Percentiles rank a stretch among this genome's conserved stretches.
Evolutionary conservation across 345 rosid species (phyloP).

Genomic region (Acer negundo): DNA sequence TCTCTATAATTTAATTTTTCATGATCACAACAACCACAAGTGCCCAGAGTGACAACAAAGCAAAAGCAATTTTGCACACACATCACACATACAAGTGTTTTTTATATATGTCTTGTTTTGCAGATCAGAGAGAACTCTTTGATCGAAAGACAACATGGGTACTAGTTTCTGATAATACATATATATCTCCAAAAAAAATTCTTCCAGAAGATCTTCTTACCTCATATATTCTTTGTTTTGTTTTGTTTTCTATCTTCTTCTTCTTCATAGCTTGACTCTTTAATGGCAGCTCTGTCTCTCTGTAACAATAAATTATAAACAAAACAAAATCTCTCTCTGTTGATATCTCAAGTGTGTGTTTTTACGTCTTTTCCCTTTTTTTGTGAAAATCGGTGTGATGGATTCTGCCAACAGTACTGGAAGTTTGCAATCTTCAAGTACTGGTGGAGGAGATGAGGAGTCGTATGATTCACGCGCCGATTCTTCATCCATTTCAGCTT

Average conservation of each 20-base stretch:
- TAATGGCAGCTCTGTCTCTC: neutral
- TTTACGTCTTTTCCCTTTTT: conserved; percentile 11
- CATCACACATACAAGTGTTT: neutral
- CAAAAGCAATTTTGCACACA: neutral
- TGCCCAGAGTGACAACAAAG: neutral
- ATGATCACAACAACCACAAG: neutral
- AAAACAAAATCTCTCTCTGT: conserved; percentile 12
- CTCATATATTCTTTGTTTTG: neutral
- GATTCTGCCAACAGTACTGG: conserved; percentile 80
- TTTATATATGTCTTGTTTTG: neutral
- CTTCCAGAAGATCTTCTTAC: neutral
- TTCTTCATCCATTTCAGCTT: conserved; percentile 42
- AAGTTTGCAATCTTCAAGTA: conserved; percentile 78
- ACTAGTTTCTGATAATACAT: neutral
- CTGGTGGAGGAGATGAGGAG: conserved; percentile 73
- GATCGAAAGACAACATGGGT: neutral
- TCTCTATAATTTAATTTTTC: neutral
- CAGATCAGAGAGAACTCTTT: neutral
- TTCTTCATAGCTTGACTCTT: neutral
- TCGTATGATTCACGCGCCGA: conserved; percentile 69
- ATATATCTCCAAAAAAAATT: neutral
- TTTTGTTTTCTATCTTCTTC: neutral
- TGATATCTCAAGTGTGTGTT: conserved; percentile 23
- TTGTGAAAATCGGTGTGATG: conserved; percentile 34
- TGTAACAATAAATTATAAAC: neutral